Percentiles rank a stretch among this genome's conserved stretches.
phyloP scores from a whole-genome alignment of 2,329 filamentous ascomycete species.

The Aspergillus arachidicola region DNA sequence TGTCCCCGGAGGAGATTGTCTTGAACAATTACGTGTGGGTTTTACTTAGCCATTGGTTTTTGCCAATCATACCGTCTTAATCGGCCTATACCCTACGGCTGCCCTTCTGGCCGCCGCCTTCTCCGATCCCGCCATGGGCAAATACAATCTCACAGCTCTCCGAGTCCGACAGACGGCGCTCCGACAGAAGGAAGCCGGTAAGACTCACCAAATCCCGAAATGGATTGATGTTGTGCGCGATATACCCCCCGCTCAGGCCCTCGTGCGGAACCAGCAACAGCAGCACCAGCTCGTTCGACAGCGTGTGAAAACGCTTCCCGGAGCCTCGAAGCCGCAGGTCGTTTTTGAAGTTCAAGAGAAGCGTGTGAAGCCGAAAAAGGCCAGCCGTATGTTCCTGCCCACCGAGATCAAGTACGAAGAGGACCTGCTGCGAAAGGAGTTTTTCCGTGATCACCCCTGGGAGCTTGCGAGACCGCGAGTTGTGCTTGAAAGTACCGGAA shows the following conservation, averaged over 20 bases:
- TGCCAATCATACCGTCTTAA: not conserved
- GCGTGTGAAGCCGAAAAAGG: conserved; percentile 58
- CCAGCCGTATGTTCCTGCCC: conserved; percentile 79
- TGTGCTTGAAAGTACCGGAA: conserved; percentile 81
- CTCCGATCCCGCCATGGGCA: conserved; percentile 41
- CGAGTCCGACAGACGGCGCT: conserved; percentile 48
- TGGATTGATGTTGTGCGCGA: conserved; percentile 62
- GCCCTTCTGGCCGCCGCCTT: conserved; percentile 3
- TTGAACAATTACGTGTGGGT: not conserved
- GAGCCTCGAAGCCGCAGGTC: conserved; percentile 34
- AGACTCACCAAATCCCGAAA: conserved; percentile 38
- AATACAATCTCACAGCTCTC: conserved; percentile 50
- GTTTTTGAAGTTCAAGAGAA: conserved; percentile 40
- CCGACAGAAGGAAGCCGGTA: conserved; percentile 39
- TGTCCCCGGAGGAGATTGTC: not conserved
- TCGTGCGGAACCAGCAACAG: conserved; percentile 60
- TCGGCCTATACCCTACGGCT: not conserved
- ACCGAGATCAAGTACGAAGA: conserved; percentile 78
- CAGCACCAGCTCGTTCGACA: conserved; percentile 47
- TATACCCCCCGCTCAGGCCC: conserved; percentile 62
- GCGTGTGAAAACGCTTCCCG: conserved; percentile 37
- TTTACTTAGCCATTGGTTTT: not conserved
- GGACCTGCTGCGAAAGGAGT: conserved; percentile 75
- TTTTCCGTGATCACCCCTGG: conserved; percentile 96
- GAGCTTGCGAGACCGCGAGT: conserved; percentile 87